Evolutionary conservation across 495 filamentous ascomycete genomes (phyloP).

Genomic region (Tetracladium setigerum): DNA sequence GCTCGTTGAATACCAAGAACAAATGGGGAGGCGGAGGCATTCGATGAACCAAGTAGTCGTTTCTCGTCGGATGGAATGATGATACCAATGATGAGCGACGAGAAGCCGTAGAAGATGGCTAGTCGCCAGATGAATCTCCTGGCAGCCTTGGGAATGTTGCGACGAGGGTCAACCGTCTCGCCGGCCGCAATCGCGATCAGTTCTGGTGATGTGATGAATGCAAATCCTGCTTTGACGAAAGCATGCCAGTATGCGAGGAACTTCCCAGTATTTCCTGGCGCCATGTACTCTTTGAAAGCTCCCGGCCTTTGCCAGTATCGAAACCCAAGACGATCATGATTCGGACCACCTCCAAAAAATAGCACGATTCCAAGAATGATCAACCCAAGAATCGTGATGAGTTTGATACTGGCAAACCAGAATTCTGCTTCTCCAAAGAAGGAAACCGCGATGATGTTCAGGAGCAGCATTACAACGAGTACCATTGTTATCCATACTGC

Average conservation of each 20-base stretch:
- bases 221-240: constrained; percentile 33
- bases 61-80: constrained; percentile 48
- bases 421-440: constrained; percentile 52
- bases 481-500: constrained; percentile 47
- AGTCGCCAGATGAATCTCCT: constrained; percentile 62
- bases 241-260: constrained; percentile 18
- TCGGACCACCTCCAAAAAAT: constrained; percentile 50
- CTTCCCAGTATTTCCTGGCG: constrained; percentile 44
- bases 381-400: constrained; percentile 43
- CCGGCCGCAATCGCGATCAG: constrained; percentile 66
- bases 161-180: constrained; percentile 60
- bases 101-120: constrained; percentile 59
- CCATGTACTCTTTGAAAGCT: constrained; percentile 54
- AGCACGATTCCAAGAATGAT: constrained; percentile 44
- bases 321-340: constrained; percentile 42
- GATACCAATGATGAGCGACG: constrained; percentile 61
- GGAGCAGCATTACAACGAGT: constrained; percentile 43
- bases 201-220: constrained; percentile 68
- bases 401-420: constrained; percentile 49
- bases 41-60: constrained; percentile 40
- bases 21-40: constrained; percentile 55
- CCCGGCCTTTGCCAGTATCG: constrained; percentile 63
- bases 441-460: constrained; percentile 45
- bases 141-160: constrained; percentile 59
- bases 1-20: constrained; percentile 59